Base-by-base conservation (phyloP, 805 yeast species). In the Candida tibetensis region DNA sequence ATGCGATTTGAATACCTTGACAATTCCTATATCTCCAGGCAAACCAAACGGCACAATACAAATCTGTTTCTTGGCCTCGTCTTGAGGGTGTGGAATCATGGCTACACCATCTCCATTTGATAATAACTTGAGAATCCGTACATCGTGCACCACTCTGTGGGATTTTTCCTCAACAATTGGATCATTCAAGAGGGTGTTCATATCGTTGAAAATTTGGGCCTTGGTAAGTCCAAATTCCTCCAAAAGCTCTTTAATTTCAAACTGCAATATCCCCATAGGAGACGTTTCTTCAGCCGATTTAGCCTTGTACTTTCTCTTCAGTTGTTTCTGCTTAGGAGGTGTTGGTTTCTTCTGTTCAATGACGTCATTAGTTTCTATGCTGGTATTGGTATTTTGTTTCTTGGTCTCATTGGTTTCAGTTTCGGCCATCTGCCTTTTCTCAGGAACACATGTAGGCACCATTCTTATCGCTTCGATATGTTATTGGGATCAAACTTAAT, bases 21-120 rank as follows among this genome's bases (percentile, higher is more conserved):
- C 72, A 15, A 69, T 67, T 7, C 82, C 91, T 2, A 72, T 53
- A 55, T 93, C 99, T 2, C 95, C 96, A 1, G 95, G 95, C 23
- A 86, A 65, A 3, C 88, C 84, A 65, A 85, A 93, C 15, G 99
- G 99, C 5, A 93, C 76, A 3, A 87, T 65, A 1, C 81, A 88
- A 6, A 90, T 69, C 57, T 85, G 90, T 36, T 68, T 67, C 39
- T 56, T 60, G 12, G 57, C 54, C 1, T 46, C 39, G 13, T 52
- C 48, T 14, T 69, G 74, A 1, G 93, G 90, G 49, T 81, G 80
- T 4, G 72, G 64, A 33, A 85, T 71, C 4, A 88, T 42, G 0
- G 85, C 95, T 16, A 91, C 51, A 1, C 97, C 97, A 45, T 89
- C 95, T 38, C 98, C 98, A 45, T 80, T 85, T 2, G 96, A 82